A percentile compares a stretch with the other conserved stretches of the same genome.
phyloP scores from a whole-genome alignment of 306 rosid species.

The Gastrolobium bilobum region DNA sequence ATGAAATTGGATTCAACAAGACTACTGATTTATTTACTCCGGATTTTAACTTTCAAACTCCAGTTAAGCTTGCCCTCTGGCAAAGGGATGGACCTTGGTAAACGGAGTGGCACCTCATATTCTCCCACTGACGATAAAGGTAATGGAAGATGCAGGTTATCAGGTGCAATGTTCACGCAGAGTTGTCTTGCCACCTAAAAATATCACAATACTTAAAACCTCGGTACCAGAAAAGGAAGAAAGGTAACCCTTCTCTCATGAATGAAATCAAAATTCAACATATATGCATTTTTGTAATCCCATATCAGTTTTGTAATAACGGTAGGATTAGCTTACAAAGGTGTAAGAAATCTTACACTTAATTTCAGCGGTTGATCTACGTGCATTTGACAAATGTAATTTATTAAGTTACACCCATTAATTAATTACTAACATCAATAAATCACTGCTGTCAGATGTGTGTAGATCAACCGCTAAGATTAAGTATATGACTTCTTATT shows the following conservation, averaged over 20 bases:
- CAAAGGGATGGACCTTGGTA: slow-evolving; percentile 84
- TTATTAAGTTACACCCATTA: no score
- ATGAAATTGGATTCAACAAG: slow-evolving; percentile 35
- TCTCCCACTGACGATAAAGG: slow-evolving; percentile 77
- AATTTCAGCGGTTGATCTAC: no score
- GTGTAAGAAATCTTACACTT: no score
- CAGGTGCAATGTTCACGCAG: slow-evolving; percentile 62
- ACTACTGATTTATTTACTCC: slow-evolving; percentile 56
- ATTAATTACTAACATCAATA: no score
- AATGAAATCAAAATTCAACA: slow-evolving; percentile 22
- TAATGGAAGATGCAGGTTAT: slow-evolving; percentile 59
- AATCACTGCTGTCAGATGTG: no score
- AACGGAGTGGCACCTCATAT: slow-evolving; percentile 82
- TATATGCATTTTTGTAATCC: not conserved
- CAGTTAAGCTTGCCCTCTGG: slow-evolving; percentile 85
- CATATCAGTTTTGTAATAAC: not conserved
- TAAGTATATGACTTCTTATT: no score
- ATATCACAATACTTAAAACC: slow-evolving; percentile 16
- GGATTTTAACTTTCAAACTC: slow-evolving; percentile 78
- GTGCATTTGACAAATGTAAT: no score
- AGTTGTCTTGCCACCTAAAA: slow-evolving; percentile 88
- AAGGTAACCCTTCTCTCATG: not conserved
- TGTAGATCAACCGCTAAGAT: no score
- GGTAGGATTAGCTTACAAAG: no score
- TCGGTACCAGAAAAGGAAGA: slow-evolving; percentile 15